phyloP scores from a whole-genome alignment of 768 basidiomycete species.

The Pisolithus orientalis region DNA sequence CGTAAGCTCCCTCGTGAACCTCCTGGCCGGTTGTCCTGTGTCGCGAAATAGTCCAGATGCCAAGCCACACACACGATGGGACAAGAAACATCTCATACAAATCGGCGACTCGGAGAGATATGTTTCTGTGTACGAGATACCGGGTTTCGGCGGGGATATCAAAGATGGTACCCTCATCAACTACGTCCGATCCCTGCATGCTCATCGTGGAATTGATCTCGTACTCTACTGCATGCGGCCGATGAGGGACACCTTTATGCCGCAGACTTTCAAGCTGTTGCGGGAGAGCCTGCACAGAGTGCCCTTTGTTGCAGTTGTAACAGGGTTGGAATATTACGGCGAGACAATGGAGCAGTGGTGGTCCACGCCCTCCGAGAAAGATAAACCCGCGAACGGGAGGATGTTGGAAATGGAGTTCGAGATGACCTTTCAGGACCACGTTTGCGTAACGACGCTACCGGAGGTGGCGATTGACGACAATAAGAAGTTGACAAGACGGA shows the following conservation, averaged over 20 bases:
- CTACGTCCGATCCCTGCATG: slow-evolving; percentile 10
- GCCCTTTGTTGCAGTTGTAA: slow-evolving; percentile 31
- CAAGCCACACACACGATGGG: not conserved
- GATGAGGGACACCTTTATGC: slow-evolving; percentile 3
- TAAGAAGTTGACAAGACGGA: too few relatives aligned
- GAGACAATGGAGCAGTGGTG: slow-evolving; percentile 28
- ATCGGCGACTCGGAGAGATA: not conserved
- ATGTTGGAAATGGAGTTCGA: slow-evolving; percentile 16
- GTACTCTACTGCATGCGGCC: slow-evolving; percentile 20
- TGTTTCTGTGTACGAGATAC: slow-evolving; percentile 17
- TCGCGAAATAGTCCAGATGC: slow-evolving; percentile 12
- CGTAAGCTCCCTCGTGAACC: slow-evolving; percentile 23
- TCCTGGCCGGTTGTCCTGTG: slow-evolving; percentile 16
- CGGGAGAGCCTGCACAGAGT: slow-evolving; percentile 12
- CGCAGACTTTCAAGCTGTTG: not conserved
- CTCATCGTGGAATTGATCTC: slow-evolving; percentile 12
- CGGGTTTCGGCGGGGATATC: slow-evolving; percentile 11
- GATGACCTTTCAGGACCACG: slow-evolving; percentile 29
- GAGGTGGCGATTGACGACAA: too few relatives aligned
- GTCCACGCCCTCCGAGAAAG: slow-evolving; percentile 5
- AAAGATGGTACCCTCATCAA: slow-evolving; percentile 10
- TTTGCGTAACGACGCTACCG: slow-evolving; percentile 33
- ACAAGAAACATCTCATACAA: not conserved
- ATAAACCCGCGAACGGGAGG: slow-evolving; percentile 20
- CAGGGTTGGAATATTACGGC: slow-evolving; percentile 26